These are phyloP conservation scores for Miscanthus sacchariflorus DNA, from an alignment of 202 grass and related monocot genomes.

Conservation along the genomic window DNA sequence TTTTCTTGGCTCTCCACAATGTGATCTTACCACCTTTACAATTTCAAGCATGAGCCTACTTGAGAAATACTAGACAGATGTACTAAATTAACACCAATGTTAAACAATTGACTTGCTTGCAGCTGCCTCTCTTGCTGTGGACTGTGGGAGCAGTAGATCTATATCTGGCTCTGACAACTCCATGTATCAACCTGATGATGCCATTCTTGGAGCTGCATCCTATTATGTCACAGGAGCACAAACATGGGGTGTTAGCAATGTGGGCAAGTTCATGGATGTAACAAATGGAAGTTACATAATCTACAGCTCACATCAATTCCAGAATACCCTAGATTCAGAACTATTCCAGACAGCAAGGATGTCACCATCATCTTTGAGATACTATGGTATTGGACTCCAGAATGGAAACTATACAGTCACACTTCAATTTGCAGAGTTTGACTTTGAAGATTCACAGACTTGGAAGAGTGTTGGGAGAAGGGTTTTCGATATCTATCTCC, in stretches of 20 bases:
- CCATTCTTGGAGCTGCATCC: no score
- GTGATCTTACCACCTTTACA: no score
- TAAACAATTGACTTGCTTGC: no score
- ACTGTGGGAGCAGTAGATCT: no score
- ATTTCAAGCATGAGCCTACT: no score
- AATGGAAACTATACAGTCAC: conserved; percentile 91
- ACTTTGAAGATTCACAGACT: conserved; percentile 49
- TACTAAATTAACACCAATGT: no score
- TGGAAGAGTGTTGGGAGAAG: conserved; percentile 72
- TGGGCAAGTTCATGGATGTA: conserved; percentile 51
- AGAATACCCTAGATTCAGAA: conserved; percentile 58
- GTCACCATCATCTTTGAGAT: conserved; percentile 84
- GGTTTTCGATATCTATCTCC: conserved; percentile 89
- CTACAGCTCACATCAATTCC: conserved; percentile 42
- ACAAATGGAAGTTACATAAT: not conserved
- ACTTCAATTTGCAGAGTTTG: conserved; percentile 82
- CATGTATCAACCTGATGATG: no score
- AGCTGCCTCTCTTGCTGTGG: no score
- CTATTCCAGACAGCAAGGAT: conserved; percentile 78
- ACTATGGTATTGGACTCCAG: conserved; percentile 83
- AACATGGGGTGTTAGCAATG: conserved; percentile 64
- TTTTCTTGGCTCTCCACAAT: no score
- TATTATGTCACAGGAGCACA: no score
- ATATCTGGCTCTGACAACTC: no score
- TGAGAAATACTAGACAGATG: no score